Evolutionary conservation across 1,284 basidiomycete species (phyloP), one percentile per base, ranked within the genome.

Genomic region (Termitomyces sp.): DNA sequence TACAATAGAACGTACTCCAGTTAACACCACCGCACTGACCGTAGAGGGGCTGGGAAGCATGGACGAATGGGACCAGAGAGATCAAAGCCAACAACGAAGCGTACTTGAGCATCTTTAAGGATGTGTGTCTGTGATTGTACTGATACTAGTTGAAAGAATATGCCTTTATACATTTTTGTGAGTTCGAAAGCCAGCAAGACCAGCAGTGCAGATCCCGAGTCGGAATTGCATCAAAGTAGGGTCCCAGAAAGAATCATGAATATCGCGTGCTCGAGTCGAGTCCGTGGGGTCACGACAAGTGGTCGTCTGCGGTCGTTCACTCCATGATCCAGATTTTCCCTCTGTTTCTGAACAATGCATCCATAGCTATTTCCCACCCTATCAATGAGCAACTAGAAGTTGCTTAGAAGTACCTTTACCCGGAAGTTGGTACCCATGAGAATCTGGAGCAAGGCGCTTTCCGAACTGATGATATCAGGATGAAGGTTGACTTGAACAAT

Each of bases 1-100:
- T 24, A n/a, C 15, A 42, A n/a, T 12, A 41, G 34, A 51, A 70
- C 74, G 57, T 67, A 80, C 78, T 70, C 75, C 76, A 82, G 46
- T 70, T 71, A 56, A 74, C 72, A 54, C 79, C 78, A 62, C 81
- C 79, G 61, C 80, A 82, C 64, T 80, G 79, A 8, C 70, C 77
- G 57, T 69, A 81, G 40, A 73, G 54, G 12, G 74, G 67, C 24
- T 70, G 64, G 53, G 75, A 73, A 48, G 79, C 80, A 53, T 66
- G 61, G 40, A 74, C 75, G 57, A 79, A 67, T 46, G 79, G 77
- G 33, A 79, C 65, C 47, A 80, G 62, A 41, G 77, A 70, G 49
- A 76, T 65, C 46, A 81, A 66, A 58, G 78, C 71, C 53, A 77
- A 61, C 54, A 82, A 70, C 55, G 77, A 67, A 50, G 75, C 64